Base-by-base conservation (phyloP, 768 basidiomycete species). In the Pleurotus tuber-regium region DNA sequence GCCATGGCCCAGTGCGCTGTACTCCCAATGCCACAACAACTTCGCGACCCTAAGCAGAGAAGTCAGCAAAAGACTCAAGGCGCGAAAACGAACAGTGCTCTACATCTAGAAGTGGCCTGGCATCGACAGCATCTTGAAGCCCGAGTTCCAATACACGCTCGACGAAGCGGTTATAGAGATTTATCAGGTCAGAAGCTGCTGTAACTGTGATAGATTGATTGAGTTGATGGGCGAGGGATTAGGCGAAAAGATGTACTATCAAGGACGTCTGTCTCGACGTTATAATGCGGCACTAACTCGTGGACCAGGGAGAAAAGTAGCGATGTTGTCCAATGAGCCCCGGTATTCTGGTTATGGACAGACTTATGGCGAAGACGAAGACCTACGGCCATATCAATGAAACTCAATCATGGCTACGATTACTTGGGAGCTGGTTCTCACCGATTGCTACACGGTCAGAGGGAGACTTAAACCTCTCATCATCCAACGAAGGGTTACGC, bases 91-190 rank as follows among this genome's bases (percentile, higher is more conserved):
- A 33, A 68, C 91, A 64, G n/a, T n/a, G n/a, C n/a, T n/a, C n/a
- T 59, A 96, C 96, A 58, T 92, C 83, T 3, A 98, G 73, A 9
- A 95, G 61, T 2, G 90, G 82, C 54, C 79, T 86, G 12, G 80
- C 78, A 39, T 95, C 87, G 19, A 87, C 82, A 2, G 73, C 74
- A 2, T 67, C 60, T 33, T 78, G 75, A 18, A 98, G 70, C 2
- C 70, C 77, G 10, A 92, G 74, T 49, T 83, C 79, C 51, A 84
- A 76, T 16, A 94, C 69, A 21, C 75, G 78, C 9, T 66, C 57
- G 2, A 79, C 70, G 58, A 97, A 87, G 1, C 64, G 54, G 55
- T 89, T 90, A 61, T 96, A 98, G 3, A 64, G 57, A 14, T 75
- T 62, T 43, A 92, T 73, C 23, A 85, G 67, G n/a, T 56, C 63